These are phyloP conservation scores for Sarocladium kiliense DNA, from an alignment of 2,329 filamentous ascomycete species.

Conservation along the genomic window DNA sequence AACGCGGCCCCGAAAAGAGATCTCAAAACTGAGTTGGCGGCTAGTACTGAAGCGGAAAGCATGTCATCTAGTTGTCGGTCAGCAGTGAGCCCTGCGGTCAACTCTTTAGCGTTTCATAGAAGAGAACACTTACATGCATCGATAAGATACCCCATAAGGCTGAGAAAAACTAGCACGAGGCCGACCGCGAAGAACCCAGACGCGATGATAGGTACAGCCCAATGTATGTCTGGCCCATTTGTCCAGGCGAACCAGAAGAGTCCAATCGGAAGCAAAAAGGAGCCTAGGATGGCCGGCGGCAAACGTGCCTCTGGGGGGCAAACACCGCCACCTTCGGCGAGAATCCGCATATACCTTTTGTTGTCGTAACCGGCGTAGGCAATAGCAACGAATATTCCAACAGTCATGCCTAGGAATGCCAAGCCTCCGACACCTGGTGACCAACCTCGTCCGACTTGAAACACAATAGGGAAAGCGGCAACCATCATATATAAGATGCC, in stretches of 20 bases:
- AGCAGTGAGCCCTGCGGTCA: no score
- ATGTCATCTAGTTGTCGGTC: constrained; percentile 58
- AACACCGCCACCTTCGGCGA: no score
- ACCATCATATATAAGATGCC: constrained; percentile 55
- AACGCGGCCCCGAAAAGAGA: constrained; percentile 63
- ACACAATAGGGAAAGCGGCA: constrained; percentile 59
- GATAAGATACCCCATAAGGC: constrained; percentile 26
- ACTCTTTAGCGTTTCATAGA: no score
- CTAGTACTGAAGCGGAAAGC: constrained; percentile 64
- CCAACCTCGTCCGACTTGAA: constrained; percentile 55
- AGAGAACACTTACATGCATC: constrained; percentile 34
- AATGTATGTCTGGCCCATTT: no score
- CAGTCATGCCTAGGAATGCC: constrained; percentile 62
- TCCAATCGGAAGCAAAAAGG: no score
- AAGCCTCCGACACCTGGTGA: constrained; percentile 54
- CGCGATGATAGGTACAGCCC: no score
- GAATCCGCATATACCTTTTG: no score
- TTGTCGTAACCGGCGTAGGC: constrained; percentile 27
- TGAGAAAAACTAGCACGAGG: no score
- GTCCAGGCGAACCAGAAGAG: no score
- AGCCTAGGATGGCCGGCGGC: no score
- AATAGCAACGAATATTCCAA: constrained; percentile 56
- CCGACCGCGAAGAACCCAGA: no score
- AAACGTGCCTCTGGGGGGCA: no score
- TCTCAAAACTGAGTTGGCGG: constrained; percentile 62